Conservation (phyloP, 805 yeast species). For the Yamadazyma olivae region DNA sequence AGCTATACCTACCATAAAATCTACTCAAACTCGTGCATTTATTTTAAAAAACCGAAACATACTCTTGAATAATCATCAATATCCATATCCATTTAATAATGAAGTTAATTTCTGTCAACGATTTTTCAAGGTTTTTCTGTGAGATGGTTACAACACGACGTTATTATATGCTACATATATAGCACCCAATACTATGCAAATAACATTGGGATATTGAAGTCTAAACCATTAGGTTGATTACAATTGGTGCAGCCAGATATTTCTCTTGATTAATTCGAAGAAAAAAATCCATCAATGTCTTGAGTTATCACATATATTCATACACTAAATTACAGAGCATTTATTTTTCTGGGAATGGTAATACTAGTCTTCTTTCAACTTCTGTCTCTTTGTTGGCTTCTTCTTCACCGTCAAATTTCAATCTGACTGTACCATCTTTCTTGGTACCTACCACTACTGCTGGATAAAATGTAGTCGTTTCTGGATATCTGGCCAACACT, state of each 20-base stretch:
- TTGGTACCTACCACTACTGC: constrained; percentile 84
- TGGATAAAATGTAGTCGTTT: constrained; percentile 93
- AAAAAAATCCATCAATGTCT: no score
- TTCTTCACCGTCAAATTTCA: constrained; percentile 94
- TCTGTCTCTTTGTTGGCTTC: constrained; percentile 95
- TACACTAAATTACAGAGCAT: no score
- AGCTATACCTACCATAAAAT: no score
- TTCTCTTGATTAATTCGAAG: no score
- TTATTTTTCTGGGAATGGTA: constrained; percentile 56
- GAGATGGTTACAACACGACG: neutral
- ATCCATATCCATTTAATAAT: constrained; percentile 38
- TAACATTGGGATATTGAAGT: no score
- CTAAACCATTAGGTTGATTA: no score
- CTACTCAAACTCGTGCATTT: no score
- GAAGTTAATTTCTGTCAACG: neutral
- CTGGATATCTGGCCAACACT: constrained; percentile 93
- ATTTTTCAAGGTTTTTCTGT: neutral
- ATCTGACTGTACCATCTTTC: constrained; percentile 71
- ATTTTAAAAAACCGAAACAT: constrained; percentile 24
- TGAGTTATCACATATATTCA: no score
- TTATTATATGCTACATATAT: no score
- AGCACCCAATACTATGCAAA: no score
- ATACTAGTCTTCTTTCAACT: constrained; percentile 78
- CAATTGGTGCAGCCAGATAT: no score
- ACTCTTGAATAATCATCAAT: constrained; percentile 61